Evolutionary conservation across 352 stramenopile species (phyloP), one percentile per base, ranked within the genome.

Genomic region (Globisporangium perplexum): DNA sequence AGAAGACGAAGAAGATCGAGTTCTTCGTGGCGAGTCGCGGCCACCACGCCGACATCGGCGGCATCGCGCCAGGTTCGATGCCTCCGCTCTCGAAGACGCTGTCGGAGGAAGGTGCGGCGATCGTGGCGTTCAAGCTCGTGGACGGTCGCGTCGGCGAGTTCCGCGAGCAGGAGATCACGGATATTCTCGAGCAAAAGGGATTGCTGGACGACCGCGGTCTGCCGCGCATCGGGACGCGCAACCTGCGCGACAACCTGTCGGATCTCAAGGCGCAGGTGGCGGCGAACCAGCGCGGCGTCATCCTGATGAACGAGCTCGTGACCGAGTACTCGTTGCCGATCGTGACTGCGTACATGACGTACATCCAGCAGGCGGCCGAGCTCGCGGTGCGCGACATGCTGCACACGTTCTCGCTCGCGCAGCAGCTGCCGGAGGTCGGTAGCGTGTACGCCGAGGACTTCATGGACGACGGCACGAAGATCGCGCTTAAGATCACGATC

Each of bases 61-160:
- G 97, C 22, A 99, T 99, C 51, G 89, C 95, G 3, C 97, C 97
- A 24, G 85, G 85, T 5, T 94, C 83, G 0, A 98, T 99, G 96
- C 96, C 96, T 50, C 96, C 96, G 24, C 74, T 98, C 24, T 98
- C 88, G 20, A 98, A 97, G 60, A 94, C 67, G 17, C 71, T 99
- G 46, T 93, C 94, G 42, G 91, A 99, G 71, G 97, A 99, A 86
- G 97, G 97, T 38, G 96, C 96, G 15, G 97, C 95, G n/a, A 99
- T 99, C 68, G 84, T 99, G 35, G 96, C 97, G 0, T 99, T 99
- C 76, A 99, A 99, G 67, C 74, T 99, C 10, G 96, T 99, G 7
- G 78, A 93, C n/a, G 83, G 83, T 15, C 87, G 88, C 23, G 67
- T 90, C 45, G 96, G 96, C 7, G 70, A 88, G n/a, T 99, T 99